Base-by-base conservation (phyloP, 352 stramenopile species). In the Globisporangium irregulare region DNA sequence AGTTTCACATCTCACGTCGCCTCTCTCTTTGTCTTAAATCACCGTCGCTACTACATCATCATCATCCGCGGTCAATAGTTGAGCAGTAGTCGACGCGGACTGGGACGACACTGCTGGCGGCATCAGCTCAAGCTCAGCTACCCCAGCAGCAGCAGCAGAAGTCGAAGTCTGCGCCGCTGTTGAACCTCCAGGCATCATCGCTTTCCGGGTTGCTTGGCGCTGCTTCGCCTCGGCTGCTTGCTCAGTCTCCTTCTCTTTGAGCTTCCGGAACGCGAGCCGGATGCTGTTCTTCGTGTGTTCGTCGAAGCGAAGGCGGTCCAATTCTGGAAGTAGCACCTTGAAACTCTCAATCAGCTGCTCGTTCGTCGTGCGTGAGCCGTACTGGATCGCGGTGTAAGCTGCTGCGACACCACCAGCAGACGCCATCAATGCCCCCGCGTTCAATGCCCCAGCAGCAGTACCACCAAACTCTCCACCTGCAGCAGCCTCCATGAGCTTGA, bases 261-360 rank as follows among this genome's bases (percentile, higher is more conserved):
- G 71, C 50, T 76, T 77, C 7, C 79, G 79, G 66, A 84, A 87
- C 36, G 75, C 80, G 4, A 63, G 41, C n/a, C 79, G 79, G 62
- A 87, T 87, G 51, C 79, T 86, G 58, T 79, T 84, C 71, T 86
- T 86, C 25, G 79, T 80, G 67, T 83, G 79, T 43, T 86, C 79
- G 36, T 86, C 79, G 54, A 86, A 86, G 22, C 79, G 75, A 36
- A 86, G 69, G 66, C 79, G 76, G 64, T 86, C 79, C 46, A 86
- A 66, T 55, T 86, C 79, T 3, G 76, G 79, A 20, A 86, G 76
- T 59, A 86, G 58, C 62, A 82, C 48, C 38, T 79, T 84, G 56
- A 86, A 80, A 55, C 75, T 77, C 59, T 73, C 75, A 15, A 86
- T 64, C 34, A 86, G 73, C 61, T 86, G 76, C 63, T 86, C 76